These are phyloP conservation scores for Boletus semigastroideus DNA, from an alignment of 1,284 basidiomycete species.

Conservation along the genomic window DNA sequence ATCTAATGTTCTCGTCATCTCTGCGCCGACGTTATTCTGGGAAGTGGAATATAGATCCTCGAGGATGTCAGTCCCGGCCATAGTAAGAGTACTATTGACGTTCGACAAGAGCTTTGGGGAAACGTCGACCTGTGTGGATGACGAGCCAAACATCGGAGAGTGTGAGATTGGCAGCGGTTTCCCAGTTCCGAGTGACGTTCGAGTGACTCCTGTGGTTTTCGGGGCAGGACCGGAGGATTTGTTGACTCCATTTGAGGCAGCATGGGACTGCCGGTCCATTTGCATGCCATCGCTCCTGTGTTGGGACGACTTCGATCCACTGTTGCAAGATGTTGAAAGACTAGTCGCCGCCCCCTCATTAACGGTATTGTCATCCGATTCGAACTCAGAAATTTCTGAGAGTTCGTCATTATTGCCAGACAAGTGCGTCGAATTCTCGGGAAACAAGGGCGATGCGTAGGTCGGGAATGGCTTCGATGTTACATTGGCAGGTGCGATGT, in stretches of 20 bases:
- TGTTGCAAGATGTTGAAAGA: neutral
- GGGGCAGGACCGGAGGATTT: neutral
- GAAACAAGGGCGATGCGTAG: neutral
- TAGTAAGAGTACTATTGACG: neutral
- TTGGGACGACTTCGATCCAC: neutral
- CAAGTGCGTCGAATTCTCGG: neutral
- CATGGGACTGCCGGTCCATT: neutral
- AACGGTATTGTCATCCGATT: conserved; percentile 4
- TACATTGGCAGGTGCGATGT: neutral
- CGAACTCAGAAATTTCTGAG: conserved; percentile 32
- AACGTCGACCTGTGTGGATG: conserved; percentile 19
- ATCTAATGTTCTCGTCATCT: neutral
- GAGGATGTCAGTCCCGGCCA: neutral
- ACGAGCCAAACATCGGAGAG: conserved; percentile 11
- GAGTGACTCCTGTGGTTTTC: neutral
- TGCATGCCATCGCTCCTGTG: neutral
- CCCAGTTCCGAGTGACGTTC: neutral
- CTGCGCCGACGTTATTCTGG: neutral
- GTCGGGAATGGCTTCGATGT: neutral
- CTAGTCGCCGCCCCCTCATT: neutral
- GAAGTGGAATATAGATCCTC: neutral
- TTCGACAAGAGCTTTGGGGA: conserved; percentile 9
- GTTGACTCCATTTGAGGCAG: neutral
- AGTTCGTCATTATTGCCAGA: conserved; percentile 17
- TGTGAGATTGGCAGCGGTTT: neutral